Percentiles rank a stretch among this genome's conserved stretches.
Evolutionary conservation across 371 early-diverging fungal species (phyloP).

Genomic region (Mortierella sp.): DNA sequence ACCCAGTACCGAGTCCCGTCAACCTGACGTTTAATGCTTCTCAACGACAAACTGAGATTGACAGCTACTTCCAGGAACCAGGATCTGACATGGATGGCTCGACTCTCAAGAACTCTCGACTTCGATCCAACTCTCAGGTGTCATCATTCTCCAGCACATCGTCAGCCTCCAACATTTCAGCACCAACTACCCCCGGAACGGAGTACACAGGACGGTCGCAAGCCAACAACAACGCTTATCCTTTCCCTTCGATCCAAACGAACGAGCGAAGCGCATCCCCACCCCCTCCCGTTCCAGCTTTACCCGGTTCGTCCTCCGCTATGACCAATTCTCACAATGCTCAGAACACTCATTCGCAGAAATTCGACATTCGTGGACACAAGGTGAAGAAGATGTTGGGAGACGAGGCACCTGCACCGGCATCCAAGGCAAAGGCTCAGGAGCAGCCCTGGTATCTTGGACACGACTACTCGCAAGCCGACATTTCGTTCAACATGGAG

Average conservation of each 20-base stretch:
- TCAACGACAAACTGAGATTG: constrained; percentile 35
- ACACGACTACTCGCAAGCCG: constrained; percentile 82
- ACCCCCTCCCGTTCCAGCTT: constrained; percentile 12
- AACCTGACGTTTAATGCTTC: neutral
- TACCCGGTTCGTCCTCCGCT: constrained; percentile 7
- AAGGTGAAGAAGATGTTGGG: constrained; percentile 56
- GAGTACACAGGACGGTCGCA: constrained; percentile 56
- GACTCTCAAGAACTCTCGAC: constrained; percentile 23
- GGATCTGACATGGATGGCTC: constrained; percentile 38
- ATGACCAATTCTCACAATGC: constrained; percentile 10
- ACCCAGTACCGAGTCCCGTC: constrained; percentile 21
- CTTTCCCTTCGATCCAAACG: constrained; percentile 52
- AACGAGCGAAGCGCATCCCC: constrained; percentile 25
- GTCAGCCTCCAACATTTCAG: constrained; percentile 36
- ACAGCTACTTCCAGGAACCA: constrained; percentile 44
- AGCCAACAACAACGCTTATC: constrained; percentile 60
- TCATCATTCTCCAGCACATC: constrained; percentile 46
- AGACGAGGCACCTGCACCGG: constrained; percentile 52
- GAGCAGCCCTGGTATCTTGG: constrained; percentile 78
- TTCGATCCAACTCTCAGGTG: constrained; percentile 47
- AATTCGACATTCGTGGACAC: constrained; percentile 34
- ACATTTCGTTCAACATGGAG: constrained; percentile 85
- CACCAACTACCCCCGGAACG: constrained; percentile 51
- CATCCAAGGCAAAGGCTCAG: constrained; percentile 26
- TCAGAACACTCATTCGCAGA: constrained; percentile 8